Evolutionary conservation across 257 asterid genomes (phyloP), one percentile per base, ranked within the genome.

Genomic region (Catharanthus roseus): DNA sequence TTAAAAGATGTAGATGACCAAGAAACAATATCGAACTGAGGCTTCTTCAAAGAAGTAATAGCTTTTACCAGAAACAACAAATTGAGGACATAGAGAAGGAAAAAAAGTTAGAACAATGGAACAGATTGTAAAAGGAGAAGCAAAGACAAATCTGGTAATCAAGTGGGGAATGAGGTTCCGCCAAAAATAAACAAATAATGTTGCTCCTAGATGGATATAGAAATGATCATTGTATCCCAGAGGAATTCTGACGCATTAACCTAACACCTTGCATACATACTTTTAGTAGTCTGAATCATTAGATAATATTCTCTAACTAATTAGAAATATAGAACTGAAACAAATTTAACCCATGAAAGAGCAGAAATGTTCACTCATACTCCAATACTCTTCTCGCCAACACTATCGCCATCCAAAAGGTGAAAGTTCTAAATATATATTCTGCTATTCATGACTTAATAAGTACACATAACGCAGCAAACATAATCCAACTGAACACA

Each of bases 1-100:
- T 66, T 53, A 54, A 69, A 68, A 61, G 58, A 47, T 31, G 36
- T 42, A 60, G 39, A 67, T n/a, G 42, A 36, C 54, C 8, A 31
- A 47, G 12, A 18, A 36, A 41, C 66, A 70, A 28, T 41, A 26
- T 34, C 55, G 47, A 62, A 18, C 16, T 62, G 26, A 62, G 67
- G 16, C 16, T 34, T 55, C n/a, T 42, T 5, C 13, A 66, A 26
- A 39, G 29, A 38, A 70, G 6, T 44, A 3, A 26, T 56, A 18
- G 1, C 41, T 67, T 8, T 6, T n/a, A 41, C 2, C 8, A 26
- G 36, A 28, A 56, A 26, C 36, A 10, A 26, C 15, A 24, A 55
- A 55, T 55, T 1, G 5, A 55, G 6, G 62, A 21, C 34, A 1
- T 24, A 8, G 44, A 41, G 29, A 4, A 26, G 36, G 26, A 7